Base-by-base conservation (phyloP, 345 rosid genomes). In the Gynandropsis gynandra region DNA sequence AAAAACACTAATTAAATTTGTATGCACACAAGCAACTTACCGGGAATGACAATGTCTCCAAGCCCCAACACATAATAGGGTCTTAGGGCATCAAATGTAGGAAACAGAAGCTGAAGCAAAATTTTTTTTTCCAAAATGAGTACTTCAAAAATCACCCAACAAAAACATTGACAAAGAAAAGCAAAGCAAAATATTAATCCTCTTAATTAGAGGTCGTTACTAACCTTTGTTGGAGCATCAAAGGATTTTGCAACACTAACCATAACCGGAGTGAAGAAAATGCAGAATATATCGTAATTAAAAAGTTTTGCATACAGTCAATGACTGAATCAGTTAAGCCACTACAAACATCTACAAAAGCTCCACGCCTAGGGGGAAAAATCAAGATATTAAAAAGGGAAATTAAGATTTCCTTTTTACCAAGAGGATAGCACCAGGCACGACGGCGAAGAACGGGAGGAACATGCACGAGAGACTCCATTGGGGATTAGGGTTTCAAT, bases 221-320 rank as follows among this genome's bases (percentile, higher is more conserved):
- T 63, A 38, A 79, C 95, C 95, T 85, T 85, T 52, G 81, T 85
- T 37, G 89, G 95, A 62, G 84, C 95, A 70, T 85, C 95, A 35
- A 85, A 85, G 47, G 95, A 85, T 70, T 81, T 85, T 27, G 95
- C 95, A 45, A 85, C 95, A 49, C 87, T 81, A 59, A 85, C 95
- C 95, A 85, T 85, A 36, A 85, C 95, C n/a, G 86, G 95, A 58
- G 95, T 85, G 70, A 85, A 85, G 80, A 85, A 85, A 68, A 85
- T 86, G 89, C 95, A 81, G 72, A 85, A 85, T 52, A 85, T 81
- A 64, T 85, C 89, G 34, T 81, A 84, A 6, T 79, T 79, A 66
- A 85, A 85, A 71, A 85, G 89, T 24, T 89, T 89, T 62, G 82
- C 84, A 89, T 85, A 69, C 61, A 61, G 14, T 13, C 24, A 18